Base-by-base conservation (phyloP, 352 stramenopile species). In the Elongisporangium anandrum region DNA sequence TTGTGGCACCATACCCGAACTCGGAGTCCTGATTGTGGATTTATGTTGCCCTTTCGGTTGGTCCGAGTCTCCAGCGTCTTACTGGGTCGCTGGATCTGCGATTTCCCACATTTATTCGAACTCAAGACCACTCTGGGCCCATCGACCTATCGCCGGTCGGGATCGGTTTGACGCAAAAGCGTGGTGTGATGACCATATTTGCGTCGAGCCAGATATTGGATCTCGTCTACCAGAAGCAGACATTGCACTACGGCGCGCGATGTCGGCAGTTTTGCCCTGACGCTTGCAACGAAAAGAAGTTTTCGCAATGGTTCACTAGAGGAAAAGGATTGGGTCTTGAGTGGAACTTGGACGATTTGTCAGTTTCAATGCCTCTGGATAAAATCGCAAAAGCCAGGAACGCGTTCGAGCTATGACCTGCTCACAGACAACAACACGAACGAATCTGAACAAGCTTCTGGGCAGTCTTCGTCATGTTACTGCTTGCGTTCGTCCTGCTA, bases 251-350 rank as follows among this genome's bases (percentile, higher is more conserved):
- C 39, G 61, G 16, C 29, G 19, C 0, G 39, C 58, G 0, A 69
- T 60, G 58, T 13, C 60, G 6, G 38, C 54, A 17, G 20, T 65
- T 4, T 21, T 69, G 1, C 0, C 24, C 54, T 10, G 49, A 60
- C 17, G 58, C 63, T 4, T 69, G 54, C 29, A 69, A 63, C 23
- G 57, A 63, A n/a, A 56, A 65, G 15, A 63, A 57, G 17, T 69
- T 65, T n/a, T 29, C 57, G 2, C 12, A 17, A 1, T 69, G 54
- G 63, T 65, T 69, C 24, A 26, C 21, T 0, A 16, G 13, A 16
- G 54, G 54, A 6, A 21, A 55, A 20, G 54, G 53, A 4, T 38
- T 63, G 2, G 56, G 58, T 3, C 54, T 65, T 0, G 41, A 54
- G 21, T 65, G 54, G 54, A 41, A 65, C 53, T 13, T 60, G 4